phyloP scores from a whole-genome alignment of 108 stramenopile genomes.

The Pseudonitzschia delicatissima region DNA sequence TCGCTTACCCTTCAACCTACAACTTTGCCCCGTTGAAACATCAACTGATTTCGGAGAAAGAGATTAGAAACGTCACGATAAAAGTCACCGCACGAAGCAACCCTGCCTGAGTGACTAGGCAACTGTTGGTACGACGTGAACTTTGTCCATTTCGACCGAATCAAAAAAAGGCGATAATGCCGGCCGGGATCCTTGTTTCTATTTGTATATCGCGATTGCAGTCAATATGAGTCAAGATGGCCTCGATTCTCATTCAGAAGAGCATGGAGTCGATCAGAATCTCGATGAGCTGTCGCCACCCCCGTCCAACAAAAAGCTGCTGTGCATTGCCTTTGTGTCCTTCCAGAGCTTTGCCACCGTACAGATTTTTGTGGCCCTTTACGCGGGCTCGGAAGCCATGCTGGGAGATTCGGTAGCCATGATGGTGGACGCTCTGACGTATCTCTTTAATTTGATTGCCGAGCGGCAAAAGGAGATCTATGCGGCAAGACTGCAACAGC shows the following conservation, averaged over 20 bases:
- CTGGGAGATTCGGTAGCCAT: slow-evolving; percentile 60
- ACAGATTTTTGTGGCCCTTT: slow-evolving; percentile 45
- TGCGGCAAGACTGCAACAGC: background rate
- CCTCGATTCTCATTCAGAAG: background rate
- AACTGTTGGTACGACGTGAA: too few species aligned
- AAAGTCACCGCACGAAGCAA: too few species aligned
- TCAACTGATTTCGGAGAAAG: too few species aligned
- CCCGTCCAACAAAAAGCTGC: slow-evolving; percentile 10
- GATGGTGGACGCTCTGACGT: slow-evolving; percentile 63
- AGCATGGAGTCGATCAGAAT: background rate
- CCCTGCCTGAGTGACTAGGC: too few species aligned
- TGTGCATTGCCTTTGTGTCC: slow-evolving; percentile 53
- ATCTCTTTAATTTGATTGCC: slow-evolving; percentile 64
- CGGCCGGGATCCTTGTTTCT: background rate
- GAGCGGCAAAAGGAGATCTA: slow-evolving; percentile 51
- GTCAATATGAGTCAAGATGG: slow-evolving; percentile 4
- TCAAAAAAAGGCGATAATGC: background rate
- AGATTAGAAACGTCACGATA: too few species aligned
- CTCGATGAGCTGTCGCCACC: slow-evolving; percentile 1
- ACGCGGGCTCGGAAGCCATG: slow-evolving; percentile 60
- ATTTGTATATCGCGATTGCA: background rate
- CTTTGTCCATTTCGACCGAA: background rate
- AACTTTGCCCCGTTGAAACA: too few species aligned
- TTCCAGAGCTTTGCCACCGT: slow-evolving; percentile 54
- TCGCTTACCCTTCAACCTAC: too few species aligned